Conservation (phyloP, 495 filamentous ascomycete genomes). For the Cercophora samala region DNA sequence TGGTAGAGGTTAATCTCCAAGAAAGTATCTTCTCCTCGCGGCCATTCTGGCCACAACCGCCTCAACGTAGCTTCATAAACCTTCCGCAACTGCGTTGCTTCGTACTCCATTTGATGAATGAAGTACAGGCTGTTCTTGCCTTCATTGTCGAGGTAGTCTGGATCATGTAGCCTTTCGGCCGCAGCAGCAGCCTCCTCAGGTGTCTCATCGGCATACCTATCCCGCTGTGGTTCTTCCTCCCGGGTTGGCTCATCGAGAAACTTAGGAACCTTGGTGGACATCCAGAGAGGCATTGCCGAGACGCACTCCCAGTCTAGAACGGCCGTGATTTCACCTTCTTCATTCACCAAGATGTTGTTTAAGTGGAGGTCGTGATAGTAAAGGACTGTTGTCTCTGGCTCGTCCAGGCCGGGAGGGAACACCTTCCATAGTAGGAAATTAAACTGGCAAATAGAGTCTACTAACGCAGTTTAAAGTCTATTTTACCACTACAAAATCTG, state of each 20-base stretch:
- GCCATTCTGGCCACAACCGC: conserved; percentile 21
- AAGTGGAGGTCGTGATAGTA: conserved; percentile 45
- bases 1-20: conserved; percentile 21
- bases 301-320: conserved; percentile 54
- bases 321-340: conserved; percentile 41
- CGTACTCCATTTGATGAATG: conserved; percentile 31
- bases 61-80: conserved; percentile 24
- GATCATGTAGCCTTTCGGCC: conserved; percentile 11
- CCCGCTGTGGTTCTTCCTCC: conserved; percentile 30
- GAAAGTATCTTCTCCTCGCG: conserved; percentile 12
- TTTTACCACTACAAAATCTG: too few species aligned
- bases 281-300: conserved; percentile 45
- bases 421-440: too few species aligned
- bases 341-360: conserved; percentile 49
- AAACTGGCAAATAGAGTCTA: too few species aligned
- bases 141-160: conserved; percentile 20
- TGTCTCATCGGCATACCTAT: conserved; percentile 24
- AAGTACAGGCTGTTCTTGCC: conserved; percentile 28
- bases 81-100: conserved; percentile 27
- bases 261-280: conserved; percentile 41
- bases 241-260: conserved; percentile 35
- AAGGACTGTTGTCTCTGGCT: conserved; percentile 35
- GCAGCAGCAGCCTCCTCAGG: conserved; percentile 10
- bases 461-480: too few species aligned
- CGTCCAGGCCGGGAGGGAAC: conserved; percentile 12